Conservation (phyloP, 2,329 filamentous ascomycete species). For the Coniochaeta prunicola region DNA sequence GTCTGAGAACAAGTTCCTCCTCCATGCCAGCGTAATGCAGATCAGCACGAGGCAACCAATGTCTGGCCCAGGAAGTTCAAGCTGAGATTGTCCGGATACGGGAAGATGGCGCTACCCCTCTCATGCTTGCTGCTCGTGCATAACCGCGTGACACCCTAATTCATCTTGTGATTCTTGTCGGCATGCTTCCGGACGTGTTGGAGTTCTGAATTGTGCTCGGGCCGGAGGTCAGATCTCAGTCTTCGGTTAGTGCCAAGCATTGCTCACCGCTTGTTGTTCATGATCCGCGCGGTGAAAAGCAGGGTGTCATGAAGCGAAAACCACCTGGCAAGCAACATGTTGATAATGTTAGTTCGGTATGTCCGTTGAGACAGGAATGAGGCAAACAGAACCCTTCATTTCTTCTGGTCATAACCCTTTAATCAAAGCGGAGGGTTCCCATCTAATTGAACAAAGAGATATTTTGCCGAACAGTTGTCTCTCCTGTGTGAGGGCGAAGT, state of each 20-base stretch:
- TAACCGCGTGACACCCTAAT: not conserved
- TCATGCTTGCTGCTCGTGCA: not conserved
- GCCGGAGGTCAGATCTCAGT: not conserved
- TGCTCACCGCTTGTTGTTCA: not conserved
- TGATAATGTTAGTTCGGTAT: not conserved
- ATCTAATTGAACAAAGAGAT: no score
- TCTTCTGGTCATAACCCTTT: no score
- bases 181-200: no score
- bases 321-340: not conserved
- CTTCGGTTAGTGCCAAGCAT: not conserved
- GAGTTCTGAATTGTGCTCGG: not conserved
- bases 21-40: not conserved
- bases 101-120: not conserved
- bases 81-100: not conserved
- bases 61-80: not conserved
- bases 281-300: not conserved
- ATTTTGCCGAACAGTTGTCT: no score
- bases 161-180: no score
- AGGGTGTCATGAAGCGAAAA: not conserved
- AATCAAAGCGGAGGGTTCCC: no score
- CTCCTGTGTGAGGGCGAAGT: no score
- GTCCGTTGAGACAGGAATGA: not conserved
- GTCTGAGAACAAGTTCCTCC: not conserved
- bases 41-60: not conserved
- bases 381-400: not conserved